Evolutionary conservation across 768 basidiomycete genomes (phyloP).

Genomic region (Lyophyllum shimeji): DNA sequence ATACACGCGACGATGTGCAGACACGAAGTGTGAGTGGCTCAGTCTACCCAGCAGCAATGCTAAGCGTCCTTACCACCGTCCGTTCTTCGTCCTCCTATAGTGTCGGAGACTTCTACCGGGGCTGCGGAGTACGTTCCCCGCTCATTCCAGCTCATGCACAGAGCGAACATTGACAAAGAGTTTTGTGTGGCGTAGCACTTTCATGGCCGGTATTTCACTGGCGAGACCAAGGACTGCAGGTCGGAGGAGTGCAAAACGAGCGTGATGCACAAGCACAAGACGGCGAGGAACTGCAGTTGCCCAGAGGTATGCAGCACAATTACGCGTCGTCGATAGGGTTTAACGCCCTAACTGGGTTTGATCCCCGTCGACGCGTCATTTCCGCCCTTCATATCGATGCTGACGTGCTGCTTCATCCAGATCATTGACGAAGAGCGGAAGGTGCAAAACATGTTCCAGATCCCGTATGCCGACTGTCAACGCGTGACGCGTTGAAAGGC

Average conservation of each 20-base stretch:
- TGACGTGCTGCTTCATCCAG: constrained; percentile 22
- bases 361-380: background rate
- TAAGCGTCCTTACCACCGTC: background rate
- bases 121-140: constrained; percentile 41
- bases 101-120: constrained; percentile 49
- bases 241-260: constrained; percentile 40
- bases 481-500: constrained; percentile 32
- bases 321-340: background rate
- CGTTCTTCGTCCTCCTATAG: constrained; percentile 25
- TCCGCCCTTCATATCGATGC: background rate
- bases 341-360: background rate
- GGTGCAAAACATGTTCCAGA: constrained; percentile 49
- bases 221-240: constrained; percentile 40
- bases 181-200: constrained; percentile 37
- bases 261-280: constrained; percentile 42
- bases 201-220: constrained; percentile 49
- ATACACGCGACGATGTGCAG: constrained; percentile 29
- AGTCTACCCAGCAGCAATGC: background rate
- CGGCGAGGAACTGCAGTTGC: constrained; percentile 40
- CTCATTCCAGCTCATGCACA: background rate
- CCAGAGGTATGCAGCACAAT: constrained; percentile 29
- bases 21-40: constrained; percentile 33
- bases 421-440: constrained; percentile 40
- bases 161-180: constrained; percentile 6
- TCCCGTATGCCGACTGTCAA: constrained; percentile 40